Conservation (phyloP, 805 yeast species). For the Lachancea dasiensis region DNA sequence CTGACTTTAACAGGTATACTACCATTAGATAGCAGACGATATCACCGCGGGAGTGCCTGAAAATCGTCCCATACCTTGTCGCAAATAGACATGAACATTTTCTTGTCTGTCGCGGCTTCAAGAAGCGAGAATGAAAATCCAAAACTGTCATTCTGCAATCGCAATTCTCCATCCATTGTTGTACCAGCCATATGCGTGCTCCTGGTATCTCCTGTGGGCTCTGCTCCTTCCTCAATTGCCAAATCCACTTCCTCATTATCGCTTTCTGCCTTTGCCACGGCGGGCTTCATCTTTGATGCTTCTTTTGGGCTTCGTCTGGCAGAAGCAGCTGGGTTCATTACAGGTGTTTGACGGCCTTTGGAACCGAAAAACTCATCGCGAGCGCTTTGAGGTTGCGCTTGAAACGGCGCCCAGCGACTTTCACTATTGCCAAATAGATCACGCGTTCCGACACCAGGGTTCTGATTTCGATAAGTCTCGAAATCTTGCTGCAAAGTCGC, state of each 20-base stretch:
- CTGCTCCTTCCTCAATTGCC: constrained; percentile 26
- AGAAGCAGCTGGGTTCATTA: neutral
- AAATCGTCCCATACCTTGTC: constrained; percentile 32
- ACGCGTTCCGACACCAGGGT: constrained; percentile 8
- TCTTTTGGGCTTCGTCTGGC: neutral
- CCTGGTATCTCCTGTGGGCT: constrained; percentile 5
- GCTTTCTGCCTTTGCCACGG: constrained; percentile 5
- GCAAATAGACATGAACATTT: constrained; percentile 30
- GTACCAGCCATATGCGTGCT: neutral
- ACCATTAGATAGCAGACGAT: too few species aligned
- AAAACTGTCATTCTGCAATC: constrained; percentile 23
- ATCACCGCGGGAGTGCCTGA: constrained; percentile 7
- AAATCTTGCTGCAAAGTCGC: constrained; percentile 8
- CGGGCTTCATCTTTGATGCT: neutral
- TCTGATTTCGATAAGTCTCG: constrained; percentile 4
- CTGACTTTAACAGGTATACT: too few species aligned
- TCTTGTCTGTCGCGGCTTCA: constrained; percentile 24
- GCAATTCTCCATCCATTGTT: constrained; percentile 23
- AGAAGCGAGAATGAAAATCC: constrained; percentile 23
- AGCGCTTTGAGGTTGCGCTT: constrained; percentile 11
- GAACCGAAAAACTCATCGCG: constrained; percentile 9
- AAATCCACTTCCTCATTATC: constrained; percentile 23
- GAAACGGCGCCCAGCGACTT: constrained; percentile 11
- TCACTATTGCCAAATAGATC: constrained; percentile 10
- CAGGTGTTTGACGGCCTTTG: neutral